phyloP scores from a whole-genome alignment of 495 filamentous ascomycete genomes.

The Filosporella fistucella region DNA sequence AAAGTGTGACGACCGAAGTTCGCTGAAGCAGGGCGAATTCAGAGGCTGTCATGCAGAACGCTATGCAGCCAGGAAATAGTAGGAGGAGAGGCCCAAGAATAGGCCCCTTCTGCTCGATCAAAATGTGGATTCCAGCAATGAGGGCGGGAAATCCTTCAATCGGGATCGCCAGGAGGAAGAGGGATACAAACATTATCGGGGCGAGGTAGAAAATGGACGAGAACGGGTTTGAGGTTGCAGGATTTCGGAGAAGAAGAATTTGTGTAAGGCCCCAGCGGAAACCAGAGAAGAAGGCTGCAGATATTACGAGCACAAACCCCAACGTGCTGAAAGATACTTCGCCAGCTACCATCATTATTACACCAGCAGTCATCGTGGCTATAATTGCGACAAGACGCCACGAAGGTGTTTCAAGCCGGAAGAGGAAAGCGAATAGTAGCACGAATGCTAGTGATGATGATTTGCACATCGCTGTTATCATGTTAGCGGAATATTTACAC shows the following conservation, averaged over 20 bases:
- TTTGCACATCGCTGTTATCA: slow-evolving; percentile 88
- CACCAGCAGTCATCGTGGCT: slow-evolving; percentile 86
- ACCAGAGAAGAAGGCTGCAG: slow-evolving; percentile 89
- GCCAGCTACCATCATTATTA: slow-evolving; percentile 98
- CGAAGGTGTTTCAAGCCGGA: slow-evolving; percentile 85
- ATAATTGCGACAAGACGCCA: slow-evolving; percentile 84
- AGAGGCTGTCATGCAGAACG: slow-evolving; percentile 93
- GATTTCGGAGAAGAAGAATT: slow-evolving; percentile 89
- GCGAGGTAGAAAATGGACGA: slow-evolving; percentile 95
- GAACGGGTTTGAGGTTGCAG: slow-evolving; percentile 95
- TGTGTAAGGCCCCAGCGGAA: slow-evolving; percentile 98
- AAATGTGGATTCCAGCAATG: slow-evolving; percentile 50
- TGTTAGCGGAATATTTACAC: slow-evolving; percentile 1
- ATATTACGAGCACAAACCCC: slow-evolving; percentile 89
- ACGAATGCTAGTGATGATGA: slow-evolving; percentile 94
- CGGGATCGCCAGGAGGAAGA: slow-evolving; percentile 76
- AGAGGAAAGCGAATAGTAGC: slow-evolving; percentile 90
- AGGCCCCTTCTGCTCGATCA: slow-evolving; percentile 63
- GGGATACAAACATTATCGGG: slow-evolving; percentile 87
- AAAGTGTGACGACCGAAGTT: slow-evolving; percentile 92
- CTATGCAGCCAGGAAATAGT: slow-evolving; percentile 85
- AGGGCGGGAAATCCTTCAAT: slow-evolving; percentile 76
- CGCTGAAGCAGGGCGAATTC: slow-evolving; percentile 96
- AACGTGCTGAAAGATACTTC: slow-evolving; percentile 87
- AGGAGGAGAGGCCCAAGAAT: slow-evolving; percentile 54